A percentile compares a stretch with the other conserved stretches of the same genome.
phyloP scores from a whole-genome alignment of 2,329 filamentous ascomycete species.

The Cryphonectria naterciae region DNA sequence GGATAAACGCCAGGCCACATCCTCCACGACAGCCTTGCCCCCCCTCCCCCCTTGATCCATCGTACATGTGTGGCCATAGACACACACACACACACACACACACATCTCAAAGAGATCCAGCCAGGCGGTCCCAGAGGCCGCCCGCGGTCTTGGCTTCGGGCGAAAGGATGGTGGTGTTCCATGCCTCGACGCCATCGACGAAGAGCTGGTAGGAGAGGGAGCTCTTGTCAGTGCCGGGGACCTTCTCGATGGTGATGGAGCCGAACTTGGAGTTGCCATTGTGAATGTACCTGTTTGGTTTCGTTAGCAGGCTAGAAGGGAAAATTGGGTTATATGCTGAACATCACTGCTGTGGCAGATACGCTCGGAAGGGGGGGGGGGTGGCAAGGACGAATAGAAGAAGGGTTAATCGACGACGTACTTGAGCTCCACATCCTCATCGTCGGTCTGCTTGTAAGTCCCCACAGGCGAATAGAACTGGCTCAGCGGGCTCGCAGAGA shows the following conservation, averaged over 20 bases:
- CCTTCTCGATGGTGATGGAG: constrained; percentile 75
- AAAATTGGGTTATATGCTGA: neutral
- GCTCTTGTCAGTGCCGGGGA: constrained; percentile 67
- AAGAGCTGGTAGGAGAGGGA: constrained; percentile 80
- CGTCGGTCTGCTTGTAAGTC: constrained; percentile 81
- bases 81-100: no score
- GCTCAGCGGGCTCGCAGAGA: constrained; percentile 86
- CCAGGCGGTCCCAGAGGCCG: constrained; percentile 51
- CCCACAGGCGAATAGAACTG: constrained; percentile 91
- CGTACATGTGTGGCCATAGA: neutral
- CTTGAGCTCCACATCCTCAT: constrained; percentile 83
- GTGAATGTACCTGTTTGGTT: constrained; percentile 68
- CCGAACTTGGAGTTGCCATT: constrained; percentile 90
- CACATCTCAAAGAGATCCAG: constrained; percentile 18
- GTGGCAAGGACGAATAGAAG: no score
- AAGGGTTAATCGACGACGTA: constrained; percentile 51
- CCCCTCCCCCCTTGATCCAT: neutral
- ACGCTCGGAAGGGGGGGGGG: neutral
- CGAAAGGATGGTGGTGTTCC: constrained; percentile 65
- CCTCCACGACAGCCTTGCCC: neutral
- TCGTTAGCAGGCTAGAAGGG: neutral
- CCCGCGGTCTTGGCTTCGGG: constrained; percentile 44
- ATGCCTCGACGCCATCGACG: constrained; percentile 78
- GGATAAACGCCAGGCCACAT: neutral
- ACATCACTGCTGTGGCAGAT: neutral